Percentiles rank a stretch among this genome's conserved stretches.
Evolutionary conservation across 139 green algal species (phyloP).

Genomic region (Zygnema circumcarinatum): DNA sequence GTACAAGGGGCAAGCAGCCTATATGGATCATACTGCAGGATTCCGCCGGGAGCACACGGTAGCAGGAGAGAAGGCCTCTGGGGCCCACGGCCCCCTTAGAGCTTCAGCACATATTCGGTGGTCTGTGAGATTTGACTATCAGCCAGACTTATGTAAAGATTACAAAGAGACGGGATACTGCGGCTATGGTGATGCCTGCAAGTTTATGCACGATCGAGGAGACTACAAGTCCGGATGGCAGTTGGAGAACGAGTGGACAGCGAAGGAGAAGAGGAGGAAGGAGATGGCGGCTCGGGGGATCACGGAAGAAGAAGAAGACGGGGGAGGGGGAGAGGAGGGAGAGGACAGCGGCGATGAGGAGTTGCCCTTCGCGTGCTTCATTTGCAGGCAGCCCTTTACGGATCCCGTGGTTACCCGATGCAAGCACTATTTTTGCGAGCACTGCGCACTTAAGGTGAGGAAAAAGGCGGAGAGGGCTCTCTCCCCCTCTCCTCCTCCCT

Average conservation of each 20-base stretch:
- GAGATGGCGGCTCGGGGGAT: constrained; percentile 71
- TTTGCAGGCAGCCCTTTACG: constrained; percentile 84
- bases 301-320: constrained; percentile 66
- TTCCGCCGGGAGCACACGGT: constrained; percentile 60
- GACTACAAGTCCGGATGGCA: constrained; percentile 95
- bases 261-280: constrained; percentile 86
- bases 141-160: constrained; percentile 98
- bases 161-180: constrained; percentile 89
- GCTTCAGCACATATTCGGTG: constrained; percentile 75
- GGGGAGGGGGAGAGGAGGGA: constrained; percentile 68
- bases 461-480: no score
- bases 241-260: constrained; percentile 88
- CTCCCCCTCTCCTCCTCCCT: no score
- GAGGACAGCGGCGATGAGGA: constrained; percentile 66
- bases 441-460: constrained; percentile 86
- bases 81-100: constrained; percentile 79
- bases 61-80: constrained; percentile 50
- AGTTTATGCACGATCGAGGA: constrained; percentile 97
- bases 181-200: constrained; percentile 96
- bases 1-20: constrained; percentile 47
- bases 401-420: constrained; percentile 93
- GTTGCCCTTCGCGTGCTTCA: constrained; percentile 93
- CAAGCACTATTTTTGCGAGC: constrained; percentile 98
- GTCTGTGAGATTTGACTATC: constrained; percentile 90
- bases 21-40: constrained; percentile 58